These are phyloP conservation scores for Hymenoscyphus fructigenus DNA, from an alignment of 2,329 filamentous ascomycete species.

Conservation along the genomic window DNA sequence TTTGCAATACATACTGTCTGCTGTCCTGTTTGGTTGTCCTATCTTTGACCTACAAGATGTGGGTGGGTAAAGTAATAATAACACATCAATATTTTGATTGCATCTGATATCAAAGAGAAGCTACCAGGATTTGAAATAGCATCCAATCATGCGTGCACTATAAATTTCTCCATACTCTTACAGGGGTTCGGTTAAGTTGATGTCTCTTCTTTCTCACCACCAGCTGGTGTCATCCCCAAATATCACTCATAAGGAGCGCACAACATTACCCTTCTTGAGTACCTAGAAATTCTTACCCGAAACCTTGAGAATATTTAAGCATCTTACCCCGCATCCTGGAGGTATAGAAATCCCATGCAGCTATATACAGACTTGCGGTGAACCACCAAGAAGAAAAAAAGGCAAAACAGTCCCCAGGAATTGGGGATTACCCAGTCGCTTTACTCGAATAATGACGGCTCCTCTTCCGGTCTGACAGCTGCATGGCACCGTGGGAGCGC, in stretches of 20 bases:
- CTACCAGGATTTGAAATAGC: neutral
- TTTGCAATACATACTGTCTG: neutral
- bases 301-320: neutral
- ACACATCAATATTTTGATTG: neutral
- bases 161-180: neutral
- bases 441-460: neutral
- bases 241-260: neutral
- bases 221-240: neutral
- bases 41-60: neutral
- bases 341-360: neutral
- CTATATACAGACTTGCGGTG: constrained; percentile 4
- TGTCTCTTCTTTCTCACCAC: neutral
- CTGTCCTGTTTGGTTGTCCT: neutral
- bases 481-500: neutral
- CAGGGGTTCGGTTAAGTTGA: constrained; percentile 1
- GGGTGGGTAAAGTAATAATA: neutral
- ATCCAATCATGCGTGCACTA: neutral
- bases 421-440: neutral
- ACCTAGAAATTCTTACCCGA: neutral
- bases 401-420: neutral
- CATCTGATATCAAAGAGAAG: neutral
- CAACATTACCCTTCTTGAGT: neutral
- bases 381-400: neutral
- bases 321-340: neutral
- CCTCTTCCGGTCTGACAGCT: neutral